Evolutionary conservation across 768 basidiomycete genomes (phyloP).

Genomic region (Termitomyces sp.): DNA sequence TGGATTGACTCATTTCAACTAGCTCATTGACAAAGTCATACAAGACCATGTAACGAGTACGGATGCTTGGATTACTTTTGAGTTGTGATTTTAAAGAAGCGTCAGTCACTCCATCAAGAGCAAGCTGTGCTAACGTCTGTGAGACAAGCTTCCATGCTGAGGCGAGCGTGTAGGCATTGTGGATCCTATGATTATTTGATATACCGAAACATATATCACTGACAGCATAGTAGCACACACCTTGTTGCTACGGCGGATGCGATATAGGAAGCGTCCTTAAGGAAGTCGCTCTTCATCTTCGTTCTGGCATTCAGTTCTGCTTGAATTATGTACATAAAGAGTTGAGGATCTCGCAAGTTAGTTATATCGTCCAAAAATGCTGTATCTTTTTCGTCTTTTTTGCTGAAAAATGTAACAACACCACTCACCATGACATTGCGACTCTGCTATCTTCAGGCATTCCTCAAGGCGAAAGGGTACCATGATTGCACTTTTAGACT

Average conservation of each 20-base stretch:
- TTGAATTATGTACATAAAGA: constrained; percentile 54
- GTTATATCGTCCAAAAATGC: constrained; percentile 68
- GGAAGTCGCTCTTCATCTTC: constrained; percentile 23
- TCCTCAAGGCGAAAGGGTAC: constrained; percentile 60
- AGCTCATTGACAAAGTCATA: constrained; percentile 59
- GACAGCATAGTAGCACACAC: constrained; percentile 22
- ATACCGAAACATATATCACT: not conserved
- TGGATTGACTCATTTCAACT: constrained; percentile 54
- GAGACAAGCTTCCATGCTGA: constrained; percentile 76
- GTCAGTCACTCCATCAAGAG: constrained; percentile 50
- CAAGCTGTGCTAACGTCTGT: constrained; percentile 49
- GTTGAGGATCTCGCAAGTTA: constrained; percentile 57
- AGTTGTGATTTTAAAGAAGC: constrained; percentile 45
- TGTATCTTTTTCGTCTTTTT: constrained; percentile 17
- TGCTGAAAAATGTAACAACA: not conserved
- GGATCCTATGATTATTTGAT: constrained; percentile 44
- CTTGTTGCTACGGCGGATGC: constrained; percentile 56
- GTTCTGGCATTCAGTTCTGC: constrained; percentile 50
- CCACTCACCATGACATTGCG: constrained; percentile 61
- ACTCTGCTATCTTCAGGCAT: constrained; percentile 63
- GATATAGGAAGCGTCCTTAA: constrained; percentile 42
- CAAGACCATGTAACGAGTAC: constrained; percentile 56
- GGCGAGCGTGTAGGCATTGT: constrained; percentile 80
- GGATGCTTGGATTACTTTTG: constrained; percentile 41
- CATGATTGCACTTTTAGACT: constrained; percentile 51